Evolutionary conservation across 495 filamentous ascomycete genomes (phyloP), one percentile per base, ranked within the genome.

Genomic region (Neurospora sp.): DNA sequence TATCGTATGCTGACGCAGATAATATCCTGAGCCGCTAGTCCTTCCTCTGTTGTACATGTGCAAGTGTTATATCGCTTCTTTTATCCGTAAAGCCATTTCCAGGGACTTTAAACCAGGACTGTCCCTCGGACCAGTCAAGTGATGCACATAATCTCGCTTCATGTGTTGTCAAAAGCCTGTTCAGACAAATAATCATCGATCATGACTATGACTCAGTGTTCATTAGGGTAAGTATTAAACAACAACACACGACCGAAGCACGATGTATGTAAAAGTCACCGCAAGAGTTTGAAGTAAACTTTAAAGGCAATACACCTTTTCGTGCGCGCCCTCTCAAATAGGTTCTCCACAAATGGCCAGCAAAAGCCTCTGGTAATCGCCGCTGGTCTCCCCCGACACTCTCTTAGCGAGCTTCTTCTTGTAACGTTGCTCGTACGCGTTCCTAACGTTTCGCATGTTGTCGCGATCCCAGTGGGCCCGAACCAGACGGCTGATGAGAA

Each of bases 371-470:
- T 92, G 86, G 72, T 95, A 96, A 84, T 97, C 91, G 7, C 95
- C 93, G 73, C 91, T 94, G 3, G 93, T 96, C 84, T 98, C 95
- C 1, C 90, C 89, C 73, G 85, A 85, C 69, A 98, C 90, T 42
- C 93, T 84, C 18, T 82, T 80, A 0, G 85, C 81, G 70, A 97
- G 80, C 76, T 88, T 89, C 74, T 81, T 87, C 69, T 82, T 82
- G 80, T 88, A 96, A 70, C 83, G 82, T 69, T 89, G 85, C 74
- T 86, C 81, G 81, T 94, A 98, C 27, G 91, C 92, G 1, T 82
- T 83, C 81, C 91, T 91, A 6, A 97, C 90, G 74, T 90, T 88
- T 20, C 87, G 85, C 85, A 94, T 85, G 78, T 93, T 86, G 40
- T 83, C 80, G 16, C 84, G 85, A 73, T 97, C 86, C 95, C 95